These are phyloP conservation scores for Claviceps maximensis DNA, from an alignment of 2,329 filamentous ascomycete species.

Conservation along the genomic window DNA sequence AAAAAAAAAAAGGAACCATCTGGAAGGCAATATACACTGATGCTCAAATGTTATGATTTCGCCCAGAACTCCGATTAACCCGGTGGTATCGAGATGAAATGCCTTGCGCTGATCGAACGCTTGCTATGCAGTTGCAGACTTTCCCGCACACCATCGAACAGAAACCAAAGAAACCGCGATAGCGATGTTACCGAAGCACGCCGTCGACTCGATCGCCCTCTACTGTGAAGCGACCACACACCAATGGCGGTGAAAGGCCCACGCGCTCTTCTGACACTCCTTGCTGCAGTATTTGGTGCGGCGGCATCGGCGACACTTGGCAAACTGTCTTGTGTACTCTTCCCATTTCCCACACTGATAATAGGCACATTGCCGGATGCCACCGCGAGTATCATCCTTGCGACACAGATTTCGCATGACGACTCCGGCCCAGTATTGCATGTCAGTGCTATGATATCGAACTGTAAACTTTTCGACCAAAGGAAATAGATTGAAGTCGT, in stretches of 20 bases:
- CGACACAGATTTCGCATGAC: constrained; percentile 98
- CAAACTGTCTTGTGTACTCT: constrained; percentile 89
- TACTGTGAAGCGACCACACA: constrained; percentile 62
- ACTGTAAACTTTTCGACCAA: constrained; percentile 97
- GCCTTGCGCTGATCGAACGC: constrained; percentile 27
- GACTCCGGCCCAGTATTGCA: constrained; percentile 99
- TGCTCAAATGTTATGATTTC: constrained; percentile 12
- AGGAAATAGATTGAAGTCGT: constrained; percentile 97
- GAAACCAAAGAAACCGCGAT: constrained; percentile 13
- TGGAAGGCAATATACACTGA: constrained; percentile 4
- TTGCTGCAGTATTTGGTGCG: constrained; percentile 99
- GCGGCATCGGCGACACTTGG: constrained; percentile 90
- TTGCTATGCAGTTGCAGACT: constrained; percentile 27
- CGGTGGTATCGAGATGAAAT: constrained; percentile 33
- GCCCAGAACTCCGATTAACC: constrained; percentile 16
- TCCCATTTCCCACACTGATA: constrained; percentile 99
- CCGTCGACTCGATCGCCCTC: background rate
- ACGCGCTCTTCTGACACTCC: constrained; percentile 97
- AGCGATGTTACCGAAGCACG: constrained; percentile 8
- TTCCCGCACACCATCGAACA: constrained; percentile 16
- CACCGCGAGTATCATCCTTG: constrained; percentile 88
- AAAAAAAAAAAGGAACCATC: constrained; percentile 1
- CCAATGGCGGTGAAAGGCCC: constrained; percentile 98
- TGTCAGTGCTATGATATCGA: constrained; percentile 85
- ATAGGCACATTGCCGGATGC: constrained; percentile 93